Percentiles rank a stretch among this genome's conserved stretches.
Evolutionary conservation across 768 basidiomycete genomes (phyloP).

Genomic region (Tricholoma saponaceum): DNA sequence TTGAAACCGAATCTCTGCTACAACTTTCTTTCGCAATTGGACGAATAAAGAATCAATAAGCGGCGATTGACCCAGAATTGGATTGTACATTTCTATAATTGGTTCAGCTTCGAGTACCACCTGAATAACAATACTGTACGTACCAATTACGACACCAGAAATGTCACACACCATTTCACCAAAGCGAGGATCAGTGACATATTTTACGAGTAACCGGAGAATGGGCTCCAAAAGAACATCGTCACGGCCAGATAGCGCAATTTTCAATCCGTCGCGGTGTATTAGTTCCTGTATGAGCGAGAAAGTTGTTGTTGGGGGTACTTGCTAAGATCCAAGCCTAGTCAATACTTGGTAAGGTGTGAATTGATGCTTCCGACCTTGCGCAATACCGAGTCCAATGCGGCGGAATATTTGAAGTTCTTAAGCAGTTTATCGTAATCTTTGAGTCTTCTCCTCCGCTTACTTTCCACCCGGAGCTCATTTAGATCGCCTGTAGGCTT

Average conservation of each 20-base stretch:
- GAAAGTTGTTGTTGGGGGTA: slow-evolving; percentile 82
- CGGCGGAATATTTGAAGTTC: slow-evolving; percentile 90
- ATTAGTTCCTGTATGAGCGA: slow-evolving; percentile 91
- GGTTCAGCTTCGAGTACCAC: slow-evolving; percentile 2
- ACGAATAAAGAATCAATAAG: slow-evolving; percentile 84
- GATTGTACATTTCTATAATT: slow-evolving; percentile 78
- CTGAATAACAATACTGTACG: slow-evolving; percentile 19
- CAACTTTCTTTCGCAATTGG: slow-evolving; percentile 78
- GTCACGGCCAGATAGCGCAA: slow-evolving; percentile 86
- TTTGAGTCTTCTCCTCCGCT: slow-evolving; percentile 64
- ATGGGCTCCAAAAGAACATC: slow-evolving; percentile 92
- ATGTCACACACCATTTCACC: slow-evolving; percentile 87
- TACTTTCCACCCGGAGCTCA: slow-evolving; percentile 76
- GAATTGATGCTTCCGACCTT: slow-evolving; percentile 46
- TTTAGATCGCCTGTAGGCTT: slow-evolving; percentile 58
- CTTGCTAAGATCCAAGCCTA: slow-evolving; percentile 48
- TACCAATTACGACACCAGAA: slow-evolving; percentile 78
- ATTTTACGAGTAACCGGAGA: slow-evolving; percentile 78
- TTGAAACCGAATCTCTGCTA: slow-evolving; percentile 84
- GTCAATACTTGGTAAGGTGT: neutral
- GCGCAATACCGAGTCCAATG: slow-evolving; percentile 85
- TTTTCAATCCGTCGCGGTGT: slow-evolving; percentile 83
- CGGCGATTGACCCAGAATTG: slow-evolving; percentile 92
- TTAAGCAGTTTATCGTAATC: slow-evolving; percentile 91
- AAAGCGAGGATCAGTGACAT: slow-evolving; percentile 88